Evolutionary conservation across 169 alveolate species (phyloP).

Genomic region (Pseudocohnilembus persalinus): DNA sequence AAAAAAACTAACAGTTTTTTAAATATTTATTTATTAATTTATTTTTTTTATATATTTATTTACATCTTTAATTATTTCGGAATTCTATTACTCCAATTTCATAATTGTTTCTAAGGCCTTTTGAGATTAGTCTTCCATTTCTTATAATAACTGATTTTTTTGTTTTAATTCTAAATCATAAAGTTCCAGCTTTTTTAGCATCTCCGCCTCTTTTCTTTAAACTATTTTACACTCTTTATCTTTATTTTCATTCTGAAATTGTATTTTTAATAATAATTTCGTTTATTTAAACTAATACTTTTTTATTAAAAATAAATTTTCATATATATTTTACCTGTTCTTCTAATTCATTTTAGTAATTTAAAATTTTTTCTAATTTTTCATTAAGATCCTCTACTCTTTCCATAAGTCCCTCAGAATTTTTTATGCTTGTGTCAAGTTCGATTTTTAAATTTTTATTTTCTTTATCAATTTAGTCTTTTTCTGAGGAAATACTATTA

Average conservation of each 20-base stretch:
- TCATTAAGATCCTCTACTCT: neutral
- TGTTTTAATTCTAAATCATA: neutral
- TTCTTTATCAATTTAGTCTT: neutral
- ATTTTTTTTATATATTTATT: too few relatives aligned
- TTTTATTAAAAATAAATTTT: too few relatives aligned
- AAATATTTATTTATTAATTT: too few relatives aligned
- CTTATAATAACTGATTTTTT: neutral
- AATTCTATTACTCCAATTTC: constrained; percentile 12
- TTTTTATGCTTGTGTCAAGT: neutral
- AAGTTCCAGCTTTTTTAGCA: neutral
- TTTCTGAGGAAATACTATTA: too few relatives aligned
- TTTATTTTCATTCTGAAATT: neutral
- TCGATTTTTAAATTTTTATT: neutral
- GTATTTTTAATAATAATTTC: too few relatives aligned
- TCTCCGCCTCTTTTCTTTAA: neutral
- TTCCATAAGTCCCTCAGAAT: neutral
- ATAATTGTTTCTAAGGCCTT: constrained; percentile 7
- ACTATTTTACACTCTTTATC: neutral
- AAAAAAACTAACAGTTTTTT: too few relatives aligned
- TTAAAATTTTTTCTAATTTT: neutral
- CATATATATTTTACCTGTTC: neutral
- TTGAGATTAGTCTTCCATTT: constrained; percentile 2
- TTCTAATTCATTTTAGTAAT: neutral
- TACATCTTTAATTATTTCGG: constrained; percentile 13
- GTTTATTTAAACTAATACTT: too few relatives aligned